These are phyloP conservation scores for Metschnikowia noctiluminum DNA, from an alignment of 805 yeast species.

Conservation along the genomic window DNA sequence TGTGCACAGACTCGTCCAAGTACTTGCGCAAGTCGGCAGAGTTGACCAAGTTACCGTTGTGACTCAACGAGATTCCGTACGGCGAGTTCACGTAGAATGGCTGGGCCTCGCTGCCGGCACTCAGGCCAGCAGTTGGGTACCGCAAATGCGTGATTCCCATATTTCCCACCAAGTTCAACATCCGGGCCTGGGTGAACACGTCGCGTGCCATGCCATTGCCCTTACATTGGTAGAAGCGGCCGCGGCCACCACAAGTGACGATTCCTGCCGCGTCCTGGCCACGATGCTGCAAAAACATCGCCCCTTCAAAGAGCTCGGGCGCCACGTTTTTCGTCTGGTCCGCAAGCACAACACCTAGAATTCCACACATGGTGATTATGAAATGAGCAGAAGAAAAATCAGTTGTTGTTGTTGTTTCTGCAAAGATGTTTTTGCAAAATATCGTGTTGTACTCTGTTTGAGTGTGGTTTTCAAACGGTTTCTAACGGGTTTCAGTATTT, in stretches of 20 bases:
- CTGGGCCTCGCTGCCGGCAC: slow-evolving; percentile 95
- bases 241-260: slow-evolving; percentile 90
- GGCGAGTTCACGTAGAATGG: slow-evolving; percentile 98
- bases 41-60: slow-evolving; percentile 94
- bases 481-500: too few relatives aligned
- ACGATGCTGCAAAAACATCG: slow-evolving; percentile 89
- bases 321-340: slow-evolving; percentile 73
- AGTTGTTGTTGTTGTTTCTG: too few relatives aligned
- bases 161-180: slow-evolving; percentile 78
- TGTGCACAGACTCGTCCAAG: slow-evolving; percentile 90
- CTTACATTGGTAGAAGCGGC: slow-evolving; percentile 93
- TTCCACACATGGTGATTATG: slow-evolving; percentile 76
- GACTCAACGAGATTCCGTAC: slow-evolving; percentile 85
- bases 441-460: too few relatives aligned
- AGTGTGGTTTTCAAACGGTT: too few relatives aligned
- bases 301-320: slow-evolving; percentile 88
- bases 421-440: too few relatives aligned
- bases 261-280: slow-evolving; percentile 99
- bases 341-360: slow-evolving; percentile 81
- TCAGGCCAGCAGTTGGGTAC: slow-evolving; percentile 96
- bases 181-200: slow-evolving; percentile 83
- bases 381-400: too few relatives aligned
- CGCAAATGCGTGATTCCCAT: slow-evolving; percentile 95
- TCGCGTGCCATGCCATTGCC: slow-evolving; percentile 99
- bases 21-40: slow-evolving; percentile 70